Evolutionary conservation across 148 eudicot species (phyloP).

Genomic region (Heliamphora exappendiculata): DNA sequence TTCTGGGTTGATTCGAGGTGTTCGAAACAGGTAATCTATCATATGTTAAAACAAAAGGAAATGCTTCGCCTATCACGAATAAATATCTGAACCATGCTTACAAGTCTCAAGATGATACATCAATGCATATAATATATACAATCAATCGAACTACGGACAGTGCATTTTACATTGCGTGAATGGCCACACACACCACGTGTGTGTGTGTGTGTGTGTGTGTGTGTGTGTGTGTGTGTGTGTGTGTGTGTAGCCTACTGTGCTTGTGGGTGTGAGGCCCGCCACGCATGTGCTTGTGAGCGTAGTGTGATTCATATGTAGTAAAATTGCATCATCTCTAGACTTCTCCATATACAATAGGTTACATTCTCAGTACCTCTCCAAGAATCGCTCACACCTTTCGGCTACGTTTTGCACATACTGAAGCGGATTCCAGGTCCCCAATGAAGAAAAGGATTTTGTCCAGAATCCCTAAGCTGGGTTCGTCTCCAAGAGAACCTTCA

Average conservation of each 20-base stretch:
- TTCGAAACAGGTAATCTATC: background rate
- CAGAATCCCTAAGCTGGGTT: constrained; percentile 39
- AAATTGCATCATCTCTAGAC: too few relatives aligned
- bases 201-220: too few relatives aligned
- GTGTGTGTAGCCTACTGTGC: too few relatives aligned
- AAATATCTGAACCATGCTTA: background rate
- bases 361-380: too few relatives aligned
- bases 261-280: too few relatives aligned
- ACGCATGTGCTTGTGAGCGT: too few relatives aligned
- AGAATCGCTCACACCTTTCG: constrained; percentile 22
- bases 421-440: constrained; percentile 77
- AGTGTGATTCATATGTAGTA: too few relatives aligned
- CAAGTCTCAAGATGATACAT: background rate
- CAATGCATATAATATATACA: background rate
- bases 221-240: too few relatives aligned
- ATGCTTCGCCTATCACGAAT: background rate
- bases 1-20: background rate
- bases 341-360: too few relatives aligned
- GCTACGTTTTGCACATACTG: constrained; percentile 50
- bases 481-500: constrained; percentile 17
- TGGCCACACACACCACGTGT: too few relatives aligned
- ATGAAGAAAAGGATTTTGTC: constrained; percentile 75
- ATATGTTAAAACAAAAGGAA: background rate
- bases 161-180: too few relatives aligned
- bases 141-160: too few relatives aligned